These are phyloP conservation scores for Globisporangium cylindrosporum DNA, from an alignment of 352 stramenopile genomes.

Conservation along the genomic window DNA sequence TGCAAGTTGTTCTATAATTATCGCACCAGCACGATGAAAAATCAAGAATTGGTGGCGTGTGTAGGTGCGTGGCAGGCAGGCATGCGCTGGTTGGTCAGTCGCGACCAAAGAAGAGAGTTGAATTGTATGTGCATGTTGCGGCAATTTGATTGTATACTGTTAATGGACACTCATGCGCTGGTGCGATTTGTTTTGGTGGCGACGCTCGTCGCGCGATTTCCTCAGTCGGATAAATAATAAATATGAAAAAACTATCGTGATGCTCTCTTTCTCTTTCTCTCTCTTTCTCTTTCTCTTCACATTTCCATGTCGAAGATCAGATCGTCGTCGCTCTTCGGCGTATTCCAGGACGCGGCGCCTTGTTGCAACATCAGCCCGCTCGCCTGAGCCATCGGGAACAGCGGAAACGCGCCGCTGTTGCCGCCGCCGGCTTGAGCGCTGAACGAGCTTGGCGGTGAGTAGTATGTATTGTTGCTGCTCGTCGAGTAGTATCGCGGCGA, in stretches of 20 bases:
- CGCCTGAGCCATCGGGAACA: neutral
- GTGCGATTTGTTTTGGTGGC: neutral
- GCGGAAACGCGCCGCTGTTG: neutral
- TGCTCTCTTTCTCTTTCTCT: neutral
- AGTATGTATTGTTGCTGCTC: constrained; percentile 20
- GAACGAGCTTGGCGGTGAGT: constrained; percentile 15
- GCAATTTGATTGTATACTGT: neutral
- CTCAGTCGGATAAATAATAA: constrained; percentile 4
- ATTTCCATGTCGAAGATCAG: constrained; percentile 27
- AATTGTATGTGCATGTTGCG: neutral
- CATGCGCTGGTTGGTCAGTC: neutral
- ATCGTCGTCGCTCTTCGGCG: constrained; percentile 13
- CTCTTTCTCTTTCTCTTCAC: constrained; percentile 1
- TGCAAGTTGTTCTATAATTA: neutral
- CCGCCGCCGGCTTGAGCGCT: neutral
- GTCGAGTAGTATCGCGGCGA: constrained; percentile 19
- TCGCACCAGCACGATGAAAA: neutral
- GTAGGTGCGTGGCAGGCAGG: neutral
- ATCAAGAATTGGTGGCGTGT: neutral
- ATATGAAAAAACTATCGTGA: constrained; percentile 3
- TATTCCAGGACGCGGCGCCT: neutral
- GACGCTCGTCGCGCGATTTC: neutral
- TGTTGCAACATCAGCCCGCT: neutral
- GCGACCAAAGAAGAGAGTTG: neutral
- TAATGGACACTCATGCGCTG: neutral